A percentile compares a stretch with the other conserved stretches of the same genome.
These are phyloP conservation scores for Ananas comosus DNA, from an alignment of 176 grass and related monocot genomes.

Conservation along the genomic window DNA sequence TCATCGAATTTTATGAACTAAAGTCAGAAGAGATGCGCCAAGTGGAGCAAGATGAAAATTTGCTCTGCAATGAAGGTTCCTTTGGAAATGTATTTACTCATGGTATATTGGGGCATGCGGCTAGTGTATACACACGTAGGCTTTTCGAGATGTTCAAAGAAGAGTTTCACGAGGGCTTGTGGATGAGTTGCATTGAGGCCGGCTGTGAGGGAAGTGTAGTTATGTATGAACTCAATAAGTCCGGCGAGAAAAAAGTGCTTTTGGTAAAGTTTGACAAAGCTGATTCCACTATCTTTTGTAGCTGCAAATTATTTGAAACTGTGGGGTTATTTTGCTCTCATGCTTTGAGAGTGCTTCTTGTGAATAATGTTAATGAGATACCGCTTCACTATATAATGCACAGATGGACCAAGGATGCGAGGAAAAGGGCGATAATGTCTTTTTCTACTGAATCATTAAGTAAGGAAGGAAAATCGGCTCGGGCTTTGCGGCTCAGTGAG, in stretches of 20 bases:
- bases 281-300: constrained; percentile 41
- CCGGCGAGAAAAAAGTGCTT: constrained; percentile 45
- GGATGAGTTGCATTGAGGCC: constrained; percentile 66
- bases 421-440: constrained; percentile 52
- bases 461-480: constrained; percentile 26
- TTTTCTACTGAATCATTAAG: constrained; percentile 48
- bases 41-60: constrained; percentile 71
- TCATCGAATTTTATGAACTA: constrained; percentile 43
- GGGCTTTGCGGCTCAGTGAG: too few species aligned
- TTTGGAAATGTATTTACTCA: constrained; percentile 54
- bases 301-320: constrained; percentile 72
- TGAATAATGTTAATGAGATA: constrained; percentile 60
- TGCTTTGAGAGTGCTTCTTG: constrained; percentile 59
- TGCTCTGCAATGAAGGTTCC: constrained; percentile 44
- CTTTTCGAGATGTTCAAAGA: constrained; percentile 79
- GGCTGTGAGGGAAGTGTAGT: constrained; percentile 41
- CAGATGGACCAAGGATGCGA: constrained; percentile 74
- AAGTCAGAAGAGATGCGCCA: constrained; percentile 50
- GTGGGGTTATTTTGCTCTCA: constrained; percentile 78
- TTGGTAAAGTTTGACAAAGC: constrained; percentile 43
- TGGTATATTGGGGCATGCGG: constrained; percentile 74
- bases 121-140: constrained; percentile 69
- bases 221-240: constrained; percentile 36
- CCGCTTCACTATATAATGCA: constrained; percentile 71
- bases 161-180: constrained; percentile 71